Base-by-base conservation (phyloP, 495 filamentous ascomycete genomes). In the Letharia lupina region DNA sequence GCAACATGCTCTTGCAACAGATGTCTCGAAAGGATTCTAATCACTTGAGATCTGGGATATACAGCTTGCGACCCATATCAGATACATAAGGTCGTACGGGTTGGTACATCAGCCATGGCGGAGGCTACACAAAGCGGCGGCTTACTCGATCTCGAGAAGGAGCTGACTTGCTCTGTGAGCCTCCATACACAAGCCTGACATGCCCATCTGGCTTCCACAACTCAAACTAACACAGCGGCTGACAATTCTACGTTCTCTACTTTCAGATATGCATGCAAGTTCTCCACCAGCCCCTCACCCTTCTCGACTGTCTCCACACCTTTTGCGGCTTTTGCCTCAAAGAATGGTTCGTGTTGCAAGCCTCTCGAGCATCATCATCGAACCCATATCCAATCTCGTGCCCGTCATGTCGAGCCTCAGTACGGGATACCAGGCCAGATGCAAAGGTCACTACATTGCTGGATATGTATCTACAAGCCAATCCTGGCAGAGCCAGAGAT, bases 301-400 rank as follows among this genome's bases (percentile, higher is more conserved):
- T 97, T 66, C 90, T 98, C 73, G 91, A 98, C 80, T 98, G 94
- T 75, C 86, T 98, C 2, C 94, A 98, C 78, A 96, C 93, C 47
- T 98, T 94, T 78, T 98, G 94, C 79, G 94, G 91, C 65, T 88
- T 89, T 40, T 98, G 94, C 73, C 75, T 97, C 66, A 96, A 95
- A 77, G 87, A 92, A 77, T 98, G 94, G 94, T 98, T 98, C 77
- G 70, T 75, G 16, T 84, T 75, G 64, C 86, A 88, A 70, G 81
- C 79, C 61, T 87, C 78, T 63, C 81, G 85, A 62, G 81, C 83
- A 28, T 76, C 81, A 3, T 69, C 80, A 0, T 77, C 83, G 7
- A 78, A 77, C 58, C 69, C 77, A 3, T 71, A 81, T 58, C 80
- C 84, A 61, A 95, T 87, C 75, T 97, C 91, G 61, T 98, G 94